phyloP scores from a whole-genome alignment of 2,329 filamentous ascomycete species.

The Daldinia eschscholtzii region DNA sequence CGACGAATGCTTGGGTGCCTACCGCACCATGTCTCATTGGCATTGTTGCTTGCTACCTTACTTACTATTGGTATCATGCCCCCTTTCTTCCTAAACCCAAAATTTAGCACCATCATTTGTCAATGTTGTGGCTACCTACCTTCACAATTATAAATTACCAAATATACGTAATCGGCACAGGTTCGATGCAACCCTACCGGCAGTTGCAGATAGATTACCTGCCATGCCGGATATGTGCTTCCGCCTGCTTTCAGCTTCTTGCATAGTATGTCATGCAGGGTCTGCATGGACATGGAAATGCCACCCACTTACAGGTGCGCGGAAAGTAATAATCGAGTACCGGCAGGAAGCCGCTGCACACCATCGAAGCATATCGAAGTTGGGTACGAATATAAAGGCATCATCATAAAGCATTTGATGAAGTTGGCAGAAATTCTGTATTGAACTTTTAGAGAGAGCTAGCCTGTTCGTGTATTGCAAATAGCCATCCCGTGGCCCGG shows the following conservation, averaged over 20 bases:
- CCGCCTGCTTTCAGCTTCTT: constrained; percentile 1
- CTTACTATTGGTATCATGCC: background rate
- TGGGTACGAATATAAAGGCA: background rate
- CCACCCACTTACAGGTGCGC: constrained; percentile 7
- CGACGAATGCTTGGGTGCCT: background rate
- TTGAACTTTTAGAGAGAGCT: constrained; percentile 3
- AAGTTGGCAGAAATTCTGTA: background rate
- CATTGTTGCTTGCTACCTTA: background rate
- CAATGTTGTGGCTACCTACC: background rate
- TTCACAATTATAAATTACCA: background rate
- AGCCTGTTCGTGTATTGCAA: background rate
- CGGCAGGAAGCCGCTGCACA: constrained; percentile 12
- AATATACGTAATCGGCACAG: background rate
- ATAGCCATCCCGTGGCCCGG: constrained; percentile 6
- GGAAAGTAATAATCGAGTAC: background rate
- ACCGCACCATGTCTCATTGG: background rate
- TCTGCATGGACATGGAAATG: constrained; percentile 17
- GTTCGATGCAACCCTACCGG: constrained; percentile 9
- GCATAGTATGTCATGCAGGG: constrained; percentile 12
- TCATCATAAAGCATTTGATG: background rate
- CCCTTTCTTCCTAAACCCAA: background rate
- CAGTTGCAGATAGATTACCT: constrained; percentile 4
- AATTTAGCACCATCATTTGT: background rate
- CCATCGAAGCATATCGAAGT: background rate
- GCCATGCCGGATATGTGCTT: constrained; percentile 4